A percentile compares a stretch with the other conserved stretches of the same genome.
phyloP scores from a whole-genome alignment of 805 yeast species.

The Helenozyma baotianmanensis region DNA sequence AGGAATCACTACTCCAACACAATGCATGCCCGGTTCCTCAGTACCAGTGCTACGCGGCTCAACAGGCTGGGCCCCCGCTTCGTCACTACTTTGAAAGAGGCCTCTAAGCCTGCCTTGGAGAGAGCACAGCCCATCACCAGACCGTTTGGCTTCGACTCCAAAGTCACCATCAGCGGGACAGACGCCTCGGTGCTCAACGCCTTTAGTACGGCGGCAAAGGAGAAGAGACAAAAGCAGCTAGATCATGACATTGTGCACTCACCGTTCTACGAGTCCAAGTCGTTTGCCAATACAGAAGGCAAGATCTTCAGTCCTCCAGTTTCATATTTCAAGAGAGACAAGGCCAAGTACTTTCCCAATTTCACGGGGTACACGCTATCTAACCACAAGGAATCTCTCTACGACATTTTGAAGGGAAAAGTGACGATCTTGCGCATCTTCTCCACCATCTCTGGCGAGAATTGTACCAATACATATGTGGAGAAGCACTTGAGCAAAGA shows the following conservation, averaged over 20 bases:
- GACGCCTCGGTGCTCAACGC: conserved; percentile 17
- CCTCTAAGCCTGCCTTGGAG: conserved; percentile 36
- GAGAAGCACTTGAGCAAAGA: conserved; percentile 37
- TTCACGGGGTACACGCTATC: conserved; percentile 52
- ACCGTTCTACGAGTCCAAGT: conserved; percentile 40
- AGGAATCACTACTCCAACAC: too few species aligned
- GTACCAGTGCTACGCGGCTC: conserved; percentile 3
- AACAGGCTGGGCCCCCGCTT: conserved; percentile 28
- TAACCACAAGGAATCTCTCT: conserved; percentile 32
- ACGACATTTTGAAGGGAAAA: conserved; percentile 41
- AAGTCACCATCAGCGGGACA: conserved; percentile 16
- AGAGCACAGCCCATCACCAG: conserved; percentile 19
- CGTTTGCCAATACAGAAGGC: conserved; percentile 62
- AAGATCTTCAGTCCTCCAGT: conserved; percentile 80
- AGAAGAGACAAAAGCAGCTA: conserved; percentile 33
- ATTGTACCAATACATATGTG: conserved; percentile 60
- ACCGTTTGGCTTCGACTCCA: conserved; percentile 37
- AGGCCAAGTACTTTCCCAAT: conserved; percentile 79
- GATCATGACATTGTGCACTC: conserved; percentile 42
- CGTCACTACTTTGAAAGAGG: conserved; percentile 31
- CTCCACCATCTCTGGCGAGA: conserved; percentile 67
- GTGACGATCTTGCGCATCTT: conserved; percentile 62
- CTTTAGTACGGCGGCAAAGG: conserved; percentile 33
- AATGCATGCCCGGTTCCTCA: conserved; percentile 9
- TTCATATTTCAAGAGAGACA: conserved; percentile 69